Evolutionary conservation across 2,329 filamentous ascomycete genomes (phyloP), one percentile per base, ranked within the genome.

Genomic region (Penicillium olsonii): DNA sequence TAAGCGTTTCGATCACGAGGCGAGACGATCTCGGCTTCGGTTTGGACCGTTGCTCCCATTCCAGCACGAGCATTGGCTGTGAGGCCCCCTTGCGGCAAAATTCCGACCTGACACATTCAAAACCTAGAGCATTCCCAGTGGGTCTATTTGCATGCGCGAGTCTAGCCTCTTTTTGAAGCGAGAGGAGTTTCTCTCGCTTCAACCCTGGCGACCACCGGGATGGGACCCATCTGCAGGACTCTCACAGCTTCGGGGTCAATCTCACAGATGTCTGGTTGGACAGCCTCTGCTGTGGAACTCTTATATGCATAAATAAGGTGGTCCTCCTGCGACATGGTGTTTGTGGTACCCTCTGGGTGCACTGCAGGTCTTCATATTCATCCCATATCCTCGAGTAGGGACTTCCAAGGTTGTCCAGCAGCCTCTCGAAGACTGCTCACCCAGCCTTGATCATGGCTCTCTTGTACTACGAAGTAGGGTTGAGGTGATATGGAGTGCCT

Each of bases 11-110:
- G 34, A 14, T 29, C 38, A 15, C 9, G 15, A 6, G 26, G 10
- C 10, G 15, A 34, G 17, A 20, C 15, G 37, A 35, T 40, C 29
- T 50, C 20, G 17, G 41, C 35, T 29, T 19, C 8, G 14, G 29
- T 43, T 31, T 2, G 15, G 9, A 26, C 22, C 37, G 24, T 17
- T 24, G 15, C 10, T 17, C 19, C 33, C 37, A 20, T 2, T 20
- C 37, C 41, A n/a, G n/a, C 47, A 49, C 42, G 47, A 40, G 35
- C 22, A 27, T 34, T 7, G 45, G 41, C 40, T 33, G 19, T 18
- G n/a, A 9, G n/a, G 22, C 34, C 39, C 41, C 47, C 42, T 49
- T 49, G 31, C 42, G 10, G 48, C 22, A 31, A 29, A 22, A 24
- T 37, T 19, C 17, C 10, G n/a, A 33, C 11, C 27, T 45, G 19